Percentiles rank a stretch among this genome's conserved stretches.
phyloP scores from a whole-genome alignment of 2,329 filamentous ascomycete species.

The Pyricularia grisea region DNA sequence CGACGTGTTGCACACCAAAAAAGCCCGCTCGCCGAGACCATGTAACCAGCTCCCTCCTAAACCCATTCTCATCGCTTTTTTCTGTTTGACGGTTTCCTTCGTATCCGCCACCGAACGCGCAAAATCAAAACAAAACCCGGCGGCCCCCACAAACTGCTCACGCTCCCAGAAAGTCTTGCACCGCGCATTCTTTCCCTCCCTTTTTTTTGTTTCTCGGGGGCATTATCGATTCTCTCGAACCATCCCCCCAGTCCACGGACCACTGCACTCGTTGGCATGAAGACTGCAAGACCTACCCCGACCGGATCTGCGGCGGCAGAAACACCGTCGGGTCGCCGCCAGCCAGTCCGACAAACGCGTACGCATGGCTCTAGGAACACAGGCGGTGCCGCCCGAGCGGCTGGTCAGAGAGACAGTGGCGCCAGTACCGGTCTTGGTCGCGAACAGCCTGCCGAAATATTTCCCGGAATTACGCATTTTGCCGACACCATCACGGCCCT shows the following conservation, averaged over 20 bases:
- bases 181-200: background rate
- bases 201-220: background rate
- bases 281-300: constrained; percentile 39
- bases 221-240: background rate
- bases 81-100: background rate
- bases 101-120: background rate
- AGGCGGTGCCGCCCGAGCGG: constrained; percentile 28
- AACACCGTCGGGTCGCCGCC: constrained; percentile 28
- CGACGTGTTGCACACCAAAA: background rate
- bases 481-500: constrained; percentile 87
- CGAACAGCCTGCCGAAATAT: constrained; percentile 56
- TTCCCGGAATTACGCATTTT: constrained; percentile 63
- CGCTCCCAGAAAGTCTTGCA: background rate
- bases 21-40: background rate
- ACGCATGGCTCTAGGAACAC: constrained; percentile 52
- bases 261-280: constrained; percentile 29
- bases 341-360: constrained; percentile 16
- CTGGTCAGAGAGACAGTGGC: constrained; percentile 24
- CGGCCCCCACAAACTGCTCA: background rate
- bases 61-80: background rate
- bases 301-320: constrained; percentile 24
- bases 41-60: background rate
- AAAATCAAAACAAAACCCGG: background rate
- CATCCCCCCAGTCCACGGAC: background rate
- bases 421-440: constrained; percentile 31